Evolutionary conservation across 2,329 filamentous ascomycete species (phyloP).

Genomic region (Fusarium sulawesiense): DNA sequence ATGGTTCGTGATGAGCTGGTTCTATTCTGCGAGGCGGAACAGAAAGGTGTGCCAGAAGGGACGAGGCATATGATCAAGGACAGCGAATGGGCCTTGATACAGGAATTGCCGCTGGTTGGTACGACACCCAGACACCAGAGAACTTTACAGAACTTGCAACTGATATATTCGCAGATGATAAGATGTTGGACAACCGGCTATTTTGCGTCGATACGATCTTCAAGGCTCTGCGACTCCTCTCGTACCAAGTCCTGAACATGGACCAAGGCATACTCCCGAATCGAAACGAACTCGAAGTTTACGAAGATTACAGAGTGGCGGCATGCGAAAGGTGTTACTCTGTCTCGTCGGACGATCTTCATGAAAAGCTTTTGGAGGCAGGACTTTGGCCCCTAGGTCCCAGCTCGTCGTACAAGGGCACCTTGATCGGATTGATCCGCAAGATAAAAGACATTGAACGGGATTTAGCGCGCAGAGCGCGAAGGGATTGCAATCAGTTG

Average conservation of each 20-base stretch:
- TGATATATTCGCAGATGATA: conserved; percentile 5
- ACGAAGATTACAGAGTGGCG: conserved; percentile 8
- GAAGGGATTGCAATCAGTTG: conserved; percentile 21
- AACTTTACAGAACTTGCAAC: background rate
- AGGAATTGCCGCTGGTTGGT: conserved; percentile 10
- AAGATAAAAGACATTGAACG: background rate
- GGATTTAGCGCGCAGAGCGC: background rate
- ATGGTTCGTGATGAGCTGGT: background rate
- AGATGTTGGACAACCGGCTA: conserved; percentile 1
- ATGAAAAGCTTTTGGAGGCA: background rate
- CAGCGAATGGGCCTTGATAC: conserved; percentile 4
- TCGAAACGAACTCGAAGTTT: background rate
- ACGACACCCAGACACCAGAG: background rate
- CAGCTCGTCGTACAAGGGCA: background rate
- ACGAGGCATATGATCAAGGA: conserved; percentile 5
- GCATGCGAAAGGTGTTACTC: conserved; percentile 17
- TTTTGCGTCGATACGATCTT: conserved; percentile 12
- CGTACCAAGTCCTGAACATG: conserved; percentile 12
- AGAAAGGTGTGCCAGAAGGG: background rate
- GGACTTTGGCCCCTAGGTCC: conserved; percentile 19
- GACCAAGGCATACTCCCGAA: conserved; percentile 24
- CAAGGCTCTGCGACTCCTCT: conserved; percentile 20
- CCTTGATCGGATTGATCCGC: conserved; percentile 16
- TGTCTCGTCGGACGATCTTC: conserved; percentile 1
- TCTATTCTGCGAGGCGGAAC: conserved; percentile 3